Evolutionary conservation across 2,329 filamentous ascomycete genomes (phyloP).

Genomic region (Colletotrichum graminicola): DNA sequence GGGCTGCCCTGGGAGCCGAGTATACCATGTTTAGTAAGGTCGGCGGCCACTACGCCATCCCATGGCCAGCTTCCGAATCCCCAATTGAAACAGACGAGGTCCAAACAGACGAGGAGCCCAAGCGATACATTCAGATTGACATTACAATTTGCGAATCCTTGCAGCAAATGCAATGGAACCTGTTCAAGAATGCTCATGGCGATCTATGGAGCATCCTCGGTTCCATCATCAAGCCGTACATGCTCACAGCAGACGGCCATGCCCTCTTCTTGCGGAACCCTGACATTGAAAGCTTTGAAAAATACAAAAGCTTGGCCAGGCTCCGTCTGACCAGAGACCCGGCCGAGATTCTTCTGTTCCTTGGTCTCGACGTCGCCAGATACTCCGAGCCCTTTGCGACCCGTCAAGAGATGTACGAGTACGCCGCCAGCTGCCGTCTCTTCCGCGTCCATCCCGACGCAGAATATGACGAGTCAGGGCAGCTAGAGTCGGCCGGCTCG

Average conservation of each 20-base stretch:
- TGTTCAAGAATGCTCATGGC: constrained; percentile 79
- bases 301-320: constrained; percentile 63
- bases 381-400: constrained; percentile 69
- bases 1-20: constrained; percentile 59
- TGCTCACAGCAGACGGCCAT: constrained; percentile 73
- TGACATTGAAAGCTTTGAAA: constrained; percentile 69
- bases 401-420: constrained; percentile 71
- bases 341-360: constrained; percentile 67
- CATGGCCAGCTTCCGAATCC: constrained; percentile 58
- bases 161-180: constrained; percentile 68
- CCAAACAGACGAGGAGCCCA: not conserved
- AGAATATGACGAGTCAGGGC: not conserved
- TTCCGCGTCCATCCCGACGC: constrained; percentile 60
- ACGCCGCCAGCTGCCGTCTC: constrained; percentile 68
- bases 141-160: constrained; percentile 65
- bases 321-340: constrained; percentile 73
- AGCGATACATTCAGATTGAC: constrained; percentile 75
- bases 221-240: constrained; percentile 71
- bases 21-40: constrained; percentile 49
- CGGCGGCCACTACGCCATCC: constrained; percentile 64
- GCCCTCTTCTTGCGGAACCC: constrained; percentile 75
- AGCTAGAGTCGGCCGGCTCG: not conserved
- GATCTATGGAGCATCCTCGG: constrained; percentile 77
- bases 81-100: not conserved
- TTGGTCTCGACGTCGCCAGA: constrained; percentile 66